These are phyloP conservation scores for Neoboletus brunneissimus DNA, from an alignment of 768 basidiomycete genomes.

Conservation along the genomic window DNA sequence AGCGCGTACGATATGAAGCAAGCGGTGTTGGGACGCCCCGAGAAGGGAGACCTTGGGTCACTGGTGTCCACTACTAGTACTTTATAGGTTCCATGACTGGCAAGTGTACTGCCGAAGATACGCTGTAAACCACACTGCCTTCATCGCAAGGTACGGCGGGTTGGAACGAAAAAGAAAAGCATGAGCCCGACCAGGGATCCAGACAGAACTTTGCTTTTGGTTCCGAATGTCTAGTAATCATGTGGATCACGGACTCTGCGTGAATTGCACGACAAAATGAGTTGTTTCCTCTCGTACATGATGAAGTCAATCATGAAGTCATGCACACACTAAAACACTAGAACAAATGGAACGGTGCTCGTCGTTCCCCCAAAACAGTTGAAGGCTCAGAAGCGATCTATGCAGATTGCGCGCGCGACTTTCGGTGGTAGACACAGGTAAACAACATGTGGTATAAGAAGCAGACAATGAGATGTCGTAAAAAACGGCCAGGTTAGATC, in stretches of 20 bases:
- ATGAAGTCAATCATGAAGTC: background rate
- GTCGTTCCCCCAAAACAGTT: background rate
- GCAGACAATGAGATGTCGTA: background rate
- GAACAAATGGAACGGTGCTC: no score
- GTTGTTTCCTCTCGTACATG: background rate
- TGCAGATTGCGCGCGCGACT: background rate
- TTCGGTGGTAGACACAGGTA: background rate
- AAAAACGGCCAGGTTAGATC: background rate
- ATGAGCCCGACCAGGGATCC: background rate
- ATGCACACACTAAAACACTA: background rate
- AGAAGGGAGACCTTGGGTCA: background rate
- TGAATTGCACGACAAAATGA: background rate
- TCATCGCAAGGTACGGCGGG: background rate
- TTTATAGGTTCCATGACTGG: no score
- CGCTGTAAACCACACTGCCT: no score
- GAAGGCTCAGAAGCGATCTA: no score
- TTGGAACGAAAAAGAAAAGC: background rate
- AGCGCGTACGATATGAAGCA: background rate
- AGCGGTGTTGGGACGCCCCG: background rate
- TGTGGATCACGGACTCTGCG: no score
- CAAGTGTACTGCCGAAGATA: no score
- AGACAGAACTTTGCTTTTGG: background rate
- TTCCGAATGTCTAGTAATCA: no score
- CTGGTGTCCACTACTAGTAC: no score
- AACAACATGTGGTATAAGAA: constrained; percentile 1